A percentile compares a stretch with the other conserved stretches of the same genome.
Conservation (phyloP, 2,329 filamentous ascomycete species). For the Colletotrichum sublineola region DNA sequence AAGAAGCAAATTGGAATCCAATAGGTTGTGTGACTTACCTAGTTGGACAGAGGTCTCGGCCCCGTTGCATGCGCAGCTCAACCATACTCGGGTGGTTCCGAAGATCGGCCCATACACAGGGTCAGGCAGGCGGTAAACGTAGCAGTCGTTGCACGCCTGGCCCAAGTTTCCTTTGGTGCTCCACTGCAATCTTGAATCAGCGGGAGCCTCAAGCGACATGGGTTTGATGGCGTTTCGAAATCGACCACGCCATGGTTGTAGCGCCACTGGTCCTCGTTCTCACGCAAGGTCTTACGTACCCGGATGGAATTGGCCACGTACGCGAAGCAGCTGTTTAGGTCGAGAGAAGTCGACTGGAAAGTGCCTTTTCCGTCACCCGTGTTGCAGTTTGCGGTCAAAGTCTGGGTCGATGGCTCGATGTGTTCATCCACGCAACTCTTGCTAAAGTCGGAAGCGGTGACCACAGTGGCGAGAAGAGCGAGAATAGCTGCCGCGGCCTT, state of each 20-base stretch:
- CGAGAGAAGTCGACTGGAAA: constrained; percentile 17
- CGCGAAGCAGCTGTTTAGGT: constrained; percentile 33
- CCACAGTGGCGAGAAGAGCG: constrained; percentile 1
- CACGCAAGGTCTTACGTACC: neutral
- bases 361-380: constrained; percentile 37
- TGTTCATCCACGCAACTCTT: constrained; percentile 37
- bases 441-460: constrained; percentile 27
- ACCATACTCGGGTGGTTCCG: constrained; percentile 25
- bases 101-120: constrained; percentile 29
- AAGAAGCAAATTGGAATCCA: no score
- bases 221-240: constrained; percentile 27
- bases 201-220: neutral
- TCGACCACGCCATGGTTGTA: neutral
- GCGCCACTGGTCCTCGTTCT: neutral
- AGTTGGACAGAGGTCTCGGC: constrained; percentile 26
- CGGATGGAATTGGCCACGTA: constrained; percentile 25
- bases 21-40: neutral
- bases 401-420: constrained; percentile 26
- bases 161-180: constrained; percentile 40
- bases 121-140: constrained; percentile 39
- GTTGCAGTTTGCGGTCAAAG: constrained; percentile 32
- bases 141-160: constrained; percentile 46
- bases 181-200: constrained; percentile 13
- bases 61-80: constrained; percentile 35
- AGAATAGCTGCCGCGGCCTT: neutral